phyloP scores from a whole-genome alignment of 371 early-diverging fungal genomes.

The Neoconidiobolus thromboides region DNA sequence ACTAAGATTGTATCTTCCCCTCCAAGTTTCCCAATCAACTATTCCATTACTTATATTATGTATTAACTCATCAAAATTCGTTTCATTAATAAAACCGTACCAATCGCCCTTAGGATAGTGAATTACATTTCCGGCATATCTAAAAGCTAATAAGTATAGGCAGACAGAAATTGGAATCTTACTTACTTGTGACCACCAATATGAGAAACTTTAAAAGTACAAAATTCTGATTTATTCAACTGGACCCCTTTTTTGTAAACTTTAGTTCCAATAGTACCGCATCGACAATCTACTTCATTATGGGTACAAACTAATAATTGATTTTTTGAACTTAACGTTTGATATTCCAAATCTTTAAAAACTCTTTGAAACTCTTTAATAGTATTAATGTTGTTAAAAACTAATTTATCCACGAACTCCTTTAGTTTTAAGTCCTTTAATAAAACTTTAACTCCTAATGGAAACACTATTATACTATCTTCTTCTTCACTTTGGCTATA shows the following conservation, averaged over 20 bases:
- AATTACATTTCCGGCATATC: slow-evolving; percentile 1
- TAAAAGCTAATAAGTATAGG: neutral
- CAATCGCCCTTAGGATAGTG: neutral
- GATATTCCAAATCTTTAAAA: too few relatives aligned
- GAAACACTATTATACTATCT: too few relatives aligned
- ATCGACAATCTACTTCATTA: slow-evolving; percentile 6
- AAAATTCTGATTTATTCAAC: neutral
- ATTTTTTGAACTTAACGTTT: too few relatives aligned
- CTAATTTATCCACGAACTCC: too few relatives aligned
- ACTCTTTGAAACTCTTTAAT: too few relatives aligned
- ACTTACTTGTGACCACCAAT: slow-evolving; percentile 7
- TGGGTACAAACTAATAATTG: slow-evolving; percentile 2
- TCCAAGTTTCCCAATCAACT: neutral
- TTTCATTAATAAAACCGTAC: neutral
- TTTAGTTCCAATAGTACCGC: neutral
- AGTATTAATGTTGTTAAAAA: too few relatives aligned
- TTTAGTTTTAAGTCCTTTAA: too few relatives aligned
- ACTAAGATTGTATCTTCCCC: neutral
- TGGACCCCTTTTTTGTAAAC: neutral
- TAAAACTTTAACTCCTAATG: too few relatives aligned
- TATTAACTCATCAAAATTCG: neutral
- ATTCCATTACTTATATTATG: neutral
- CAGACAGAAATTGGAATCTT: too few relatives aligned
- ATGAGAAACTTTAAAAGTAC: neutral
- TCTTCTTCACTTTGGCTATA: too few relatives aligned